Evolutionary conservation across 1,284 basidiomycete species (phyloP).

Genomic region (Leucoagaricus sp.): DNA sequence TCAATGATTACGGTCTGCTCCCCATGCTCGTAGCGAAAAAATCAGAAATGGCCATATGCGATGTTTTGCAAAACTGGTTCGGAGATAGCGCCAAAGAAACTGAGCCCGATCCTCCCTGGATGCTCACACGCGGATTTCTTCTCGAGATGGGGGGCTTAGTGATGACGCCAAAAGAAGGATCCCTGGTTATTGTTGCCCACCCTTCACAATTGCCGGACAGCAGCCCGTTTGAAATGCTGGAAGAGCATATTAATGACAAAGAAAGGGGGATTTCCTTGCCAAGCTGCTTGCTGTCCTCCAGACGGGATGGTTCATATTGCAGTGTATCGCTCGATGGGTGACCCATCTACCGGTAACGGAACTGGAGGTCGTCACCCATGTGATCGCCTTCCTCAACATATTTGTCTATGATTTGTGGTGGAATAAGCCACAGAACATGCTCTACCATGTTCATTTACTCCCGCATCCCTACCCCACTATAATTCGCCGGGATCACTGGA

Average conservation of each 20-base stretch:
- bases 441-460: not conserved
- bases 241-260: conserved; percentile 35
- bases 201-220: not conserved
- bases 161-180: not conserved
- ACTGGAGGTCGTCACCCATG: conserved; percentile 34
- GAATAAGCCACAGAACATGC: conserved; percentile 36
- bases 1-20: not conserved
- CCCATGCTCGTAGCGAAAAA: not conserved
- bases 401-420: conserved; percentile 36
- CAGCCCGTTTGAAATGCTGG: conserved; percentile 3
- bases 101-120: conserved; percentile 11
- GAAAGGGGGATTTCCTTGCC: conserved; percentile 35
- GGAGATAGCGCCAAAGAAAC: not conserved
- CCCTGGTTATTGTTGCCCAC: not conserved
- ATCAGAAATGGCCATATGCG: too few relatives aligned
- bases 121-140: conserved; percentile 17
- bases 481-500: too few relatives aligned
- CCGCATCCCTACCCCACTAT: too few relatives aligned
- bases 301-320: conserved; percentile 32
- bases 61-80: not conserved
- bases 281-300: conserved; percentile 34
- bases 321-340: conserved; percentile 27
- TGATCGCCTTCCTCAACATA: conserved; percentile 28
- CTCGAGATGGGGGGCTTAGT: conserved; percentile 22
- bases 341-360: conserved; percentile 28